Evolutionary conservation across 1,139 yeast species (phyloP).

Genomic region (Suhomyces terraborum): DNA sequence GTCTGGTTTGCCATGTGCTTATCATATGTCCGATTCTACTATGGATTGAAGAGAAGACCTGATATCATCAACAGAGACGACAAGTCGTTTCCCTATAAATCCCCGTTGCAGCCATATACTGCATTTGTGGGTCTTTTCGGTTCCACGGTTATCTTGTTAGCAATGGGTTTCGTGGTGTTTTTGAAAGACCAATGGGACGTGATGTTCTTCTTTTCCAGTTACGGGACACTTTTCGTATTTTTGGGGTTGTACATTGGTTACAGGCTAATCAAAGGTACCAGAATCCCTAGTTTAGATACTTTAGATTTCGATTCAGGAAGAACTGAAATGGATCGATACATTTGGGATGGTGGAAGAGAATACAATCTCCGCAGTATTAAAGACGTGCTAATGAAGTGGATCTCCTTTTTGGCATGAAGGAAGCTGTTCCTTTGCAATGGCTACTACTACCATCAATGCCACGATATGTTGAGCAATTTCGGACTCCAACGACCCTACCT

Average conservation of each 20-base stretch:
- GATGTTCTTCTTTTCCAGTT: conserved; percentile 64
- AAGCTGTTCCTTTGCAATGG: neutral
- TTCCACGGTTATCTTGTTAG: conserved; percentile 54
- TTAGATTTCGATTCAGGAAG: conserved; percentile 79
- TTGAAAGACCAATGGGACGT: conserved; percentile 63
- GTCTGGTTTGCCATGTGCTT: conserved; percentile 85
- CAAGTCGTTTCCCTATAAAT: conserved; percentile 70
- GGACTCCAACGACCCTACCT: too few relatives aligned
- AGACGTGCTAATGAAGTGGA: conserved; percentile 39
- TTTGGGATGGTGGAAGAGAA: conserved; percentile 67
- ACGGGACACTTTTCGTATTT: conserved; percentile 64
- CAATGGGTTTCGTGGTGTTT: conserved; percentile 73
- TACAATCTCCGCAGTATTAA: conserved; percentile 39
- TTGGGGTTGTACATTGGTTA: conserved; percentile 56
- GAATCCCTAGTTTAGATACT: conserved; percentile 61
- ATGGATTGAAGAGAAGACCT: conserved; percentile 66
- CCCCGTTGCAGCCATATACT: conserved; percentile 75
- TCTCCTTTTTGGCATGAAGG: conserved; percentile 38
- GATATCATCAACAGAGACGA: conserved; percentile 66
- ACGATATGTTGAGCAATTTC: too few relatives aligned
- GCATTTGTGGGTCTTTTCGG: conserved; percentile 69
- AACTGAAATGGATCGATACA: conserved; percentile 67
- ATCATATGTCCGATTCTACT: conserved; percentile 68
- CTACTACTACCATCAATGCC: too few relatives aligned
- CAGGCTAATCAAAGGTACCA: conserved; percentile 55